These are phyloP conservation scores for Nitzschia sp. DNA, from an alignment of 108 stramenopile genomes.

Conservation along the genomic window DNA sequence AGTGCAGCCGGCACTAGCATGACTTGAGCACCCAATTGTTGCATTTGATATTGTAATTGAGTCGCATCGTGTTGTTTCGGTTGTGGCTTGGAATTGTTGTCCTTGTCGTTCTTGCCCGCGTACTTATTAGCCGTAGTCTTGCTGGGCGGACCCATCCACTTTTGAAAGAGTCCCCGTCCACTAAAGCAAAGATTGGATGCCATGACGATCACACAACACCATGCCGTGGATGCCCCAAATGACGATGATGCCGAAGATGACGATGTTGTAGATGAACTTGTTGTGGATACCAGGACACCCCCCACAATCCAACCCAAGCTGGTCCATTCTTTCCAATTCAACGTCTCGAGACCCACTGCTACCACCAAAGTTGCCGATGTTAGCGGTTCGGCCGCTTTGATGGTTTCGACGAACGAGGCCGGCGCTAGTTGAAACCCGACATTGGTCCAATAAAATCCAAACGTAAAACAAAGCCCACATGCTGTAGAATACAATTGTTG, in stretches of 20 bases:
- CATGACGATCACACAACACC: slow-evolving; percentile 61
- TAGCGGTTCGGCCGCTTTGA: slow-evolving; percentile 88
- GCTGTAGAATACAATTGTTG: not conserved
- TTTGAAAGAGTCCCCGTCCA: slow-evolving; percentile 85
- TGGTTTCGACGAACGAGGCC: slow-evolving; percentile 82
- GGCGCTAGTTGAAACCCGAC: slow-evolving; percentile 58
- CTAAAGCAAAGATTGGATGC: slow-evolving; percentile 80
- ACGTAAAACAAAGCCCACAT: slow-evolving; percentile 49
- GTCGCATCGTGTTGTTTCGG: too few species aligned
- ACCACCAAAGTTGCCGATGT: slow-evolving; percentile 73
- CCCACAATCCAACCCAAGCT: slow-evolving; percentile 60
- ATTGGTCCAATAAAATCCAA: slow-evolving; percentile 79
- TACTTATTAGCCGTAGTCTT: too few species aligned
- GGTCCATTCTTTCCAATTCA: slow-evolving; percentile 46
- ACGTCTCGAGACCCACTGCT: slow-evolving; percentile 63
- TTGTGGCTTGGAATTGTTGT: too few species aligned
- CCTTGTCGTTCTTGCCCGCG: too few species aligned
- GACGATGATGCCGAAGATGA: not conserved
- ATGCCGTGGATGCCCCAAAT: not conserved
- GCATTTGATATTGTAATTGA: slow-evolving; percentile 83
- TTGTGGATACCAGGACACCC: slow-evolving; percentile 70
- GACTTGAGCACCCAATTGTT: slow-evolving; percentile 62
- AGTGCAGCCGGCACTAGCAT: slow-evolving; percentile 11
- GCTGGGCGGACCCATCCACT: too few species aligned
- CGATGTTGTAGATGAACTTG: not conserved